These are phyloP conservation scores for Oxalis stricta DNA, from an alignment of 441 rosid species.

Conservation along the genomic window DNA sequence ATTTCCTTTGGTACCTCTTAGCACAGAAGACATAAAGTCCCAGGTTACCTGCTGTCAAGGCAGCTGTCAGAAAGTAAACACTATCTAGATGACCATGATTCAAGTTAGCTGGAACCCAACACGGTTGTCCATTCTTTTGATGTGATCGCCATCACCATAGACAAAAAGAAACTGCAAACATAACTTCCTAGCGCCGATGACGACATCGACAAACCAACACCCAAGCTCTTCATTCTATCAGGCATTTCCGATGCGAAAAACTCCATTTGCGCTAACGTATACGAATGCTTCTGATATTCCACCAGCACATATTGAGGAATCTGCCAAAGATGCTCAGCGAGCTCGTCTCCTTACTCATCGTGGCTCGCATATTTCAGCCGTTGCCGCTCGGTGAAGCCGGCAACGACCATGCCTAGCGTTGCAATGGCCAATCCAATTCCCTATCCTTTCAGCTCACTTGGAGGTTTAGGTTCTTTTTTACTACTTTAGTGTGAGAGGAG, in stretches of 20 bases:
- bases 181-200: conserved; percentile 22
- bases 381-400: conserved; percentile 22
- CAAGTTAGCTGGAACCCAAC: conserved; percentile 29
- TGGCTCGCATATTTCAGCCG: conserved; percentile 12
- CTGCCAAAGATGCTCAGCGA: conserved; percentile 31
- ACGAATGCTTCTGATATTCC: conserved; percentile 26
- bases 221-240: conserved; percentile 24
- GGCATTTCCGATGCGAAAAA: conserved; percentile 24
- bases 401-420: conserved; percentile 13
- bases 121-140: conserved; percentile 12
- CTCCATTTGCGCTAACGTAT: conserved; percentile 25
- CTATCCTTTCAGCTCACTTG: conserved; percentile 29
- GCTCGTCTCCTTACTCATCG: conserved; percentile 12
- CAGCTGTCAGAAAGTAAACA: conserved; percentile 22
- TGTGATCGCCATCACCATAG: conserved; percentile 21
- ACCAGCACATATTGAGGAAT: conserved; percentile 19
- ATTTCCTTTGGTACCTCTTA: conserved; percentile 9
- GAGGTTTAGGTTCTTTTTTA: conserved; percentile 18
- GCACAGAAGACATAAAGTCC: conserved; percentile 7
- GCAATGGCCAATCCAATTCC: conserved; percentile 33
- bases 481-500: conserved; percentile 19
- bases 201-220: conserved; percentile 22
- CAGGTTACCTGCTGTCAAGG: conserved; percentile 10
- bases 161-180: conserved; percentile 18
- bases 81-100: conserved; percentile 26